Base-by-base conservation (phyloP, 2,329 filamentous ascomycete genomes). In the Aureobasidium pullulans region DNA sequence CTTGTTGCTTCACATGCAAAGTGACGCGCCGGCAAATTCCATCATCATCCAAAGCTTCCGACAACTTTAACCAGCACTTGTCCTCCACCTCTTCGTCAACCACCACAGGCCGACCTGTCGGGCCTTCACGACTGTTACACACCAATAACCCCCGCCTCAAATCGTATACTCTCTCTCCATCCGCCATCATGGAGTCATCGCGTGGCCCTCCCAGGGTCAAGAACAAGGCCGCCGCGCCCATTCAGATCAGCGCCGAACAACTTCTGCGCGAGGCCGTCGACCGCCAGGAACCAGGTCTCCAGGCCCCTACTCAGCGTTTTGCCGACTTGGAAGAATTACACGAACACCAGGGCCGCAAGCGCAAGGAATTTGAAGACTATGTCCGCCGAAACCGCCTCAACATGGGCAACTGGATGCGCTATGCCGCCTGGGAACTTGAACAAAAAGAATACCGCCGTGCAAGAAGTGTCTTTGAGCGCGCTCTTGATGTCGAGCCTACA, bases 321-420 rank as follows among this genome's bases (percentile, higher is more conserved):
- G 90, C 90, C 65, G 94, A 99, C 68, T 84, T 99, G 67, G 94
- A 99, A 78, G 94, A 99, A 78, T 84, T 99, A 49, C 93, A 97
- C 77, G 94, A 97, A 75, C 96, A 89, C 75, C 94, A 99, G 75
- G 93, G 92, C 58, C 85, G 94, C 64, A 97, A 97, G 77, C 83
- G 94, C 66, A 94, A 92, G 74, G 94, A 96, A 70, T 99, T 96
- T 67, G 94, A 99, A 76, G 90, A 96, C 78, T 97, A 97, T 86
- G 90, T 97, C 62, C 87, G 91, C 64, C 88, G 94, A 64, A 97
- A 97, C 71, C 80, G 93, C 69, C 82, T 96, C 71, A 96, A 95
- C 70, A 91, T 97, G 82, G 96, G 96, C 79, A 97, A 97, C 75
- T 99, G 94, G 94, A 90, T 94, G 82, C 89, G 92, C 69, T 99